Evolutionary conservation across 2,329 filamentous ascomycete genomes (phyloP), one percentile per base, ranked within the genome.

Genomic region (Domatiomyces catenatus): DNA sequence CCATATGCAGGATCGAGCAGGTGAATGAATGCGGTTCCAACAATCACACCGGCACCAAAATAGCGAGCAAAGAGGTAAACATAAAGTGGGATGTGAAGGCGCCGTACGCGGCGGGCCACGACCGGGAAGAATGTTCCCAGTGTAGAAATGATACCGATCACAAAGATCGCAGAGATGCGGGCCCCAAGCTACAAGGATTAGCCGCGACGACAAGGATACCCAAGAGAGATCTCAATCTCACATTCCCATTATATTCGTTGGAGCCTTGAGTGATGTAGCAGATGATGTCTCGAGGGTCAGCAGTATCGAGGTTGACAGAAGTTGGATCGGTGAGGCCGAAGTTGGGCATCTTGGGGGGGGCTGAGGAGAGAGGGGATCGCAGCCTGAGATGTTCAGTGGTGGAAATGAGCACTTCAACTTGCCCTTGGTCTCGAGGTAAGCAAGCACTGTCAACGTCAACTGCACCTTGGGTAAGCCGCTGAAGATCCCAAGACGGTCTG

Each of bases 161-260:
- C 69, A 54, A 72, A 72, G 48, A 72, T 58, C 19, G 71, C 60
- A 20, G 60, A 72, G 58, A 69, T 63, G 2, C 69, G 67, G 1
- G 64, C 66, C 7, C 70, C 70, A 59, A 56, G 0, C 66, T 64
- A 1, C 70, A 72, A 17, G 67, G 56, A 52, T 71, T 44, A n/a
- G 69, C 50, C 42, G 69, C 69, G 39, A 72, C 69, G 55, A 72
- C 72, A 48, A 72, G 58, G 18, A 70, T 60, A 22, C 60, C 72
- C 58, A 69, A 63, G 2, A 69, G 66, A 1, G 64, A 65, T 7
- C 70, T 70, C 1, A 72, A 65, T 7, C 70, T 70, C 1, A 72
- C 54, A 3, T 62, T 66, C 19, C 76, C 76, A 56, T 78, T 67
- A 57, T 79, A 79, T 18, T 78, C 71, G 56, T 78, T 79, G 0